Percentiles rank a stretch among this genome's conserved stretches.
Evolutionary conservation across 495 filamentous ascomycete species (phyloP).

Genomic region (Articulospora tetracladia): DNA sequence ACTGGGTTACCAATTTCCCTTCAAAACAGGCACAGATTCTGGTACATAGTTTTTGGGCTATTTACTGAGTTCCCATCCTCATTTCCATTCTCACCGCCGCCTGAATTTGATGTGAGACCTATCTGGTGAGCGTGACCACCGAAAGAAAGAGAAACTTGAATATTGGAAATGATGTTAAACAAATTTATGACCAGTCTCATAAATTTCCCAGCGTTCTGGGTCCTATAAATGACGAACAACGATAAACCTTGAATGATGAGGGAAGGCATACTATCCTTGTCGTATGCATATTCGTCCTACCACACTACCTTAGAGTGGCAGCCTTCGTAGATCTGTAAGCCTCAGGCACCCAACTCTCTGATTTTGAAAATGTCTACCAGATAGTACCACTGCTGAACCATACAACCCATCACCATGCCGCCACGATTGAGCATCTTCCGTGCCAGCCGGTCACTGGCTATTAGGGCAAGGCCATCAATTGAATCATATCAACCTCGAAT

Average conservation of each 20-base stretch:
- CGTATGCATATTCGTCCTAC: slow-evolving; percentile 1
- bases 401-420: slow-evolving; percentile 36
- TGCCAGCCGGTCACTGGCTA: slow-evolving; percentile 39
- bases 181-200: neutral
- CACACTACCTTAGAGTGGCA: neutral
- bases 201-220: slow-evolving; percentile 11
- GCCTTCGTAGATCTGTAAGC: neutral
- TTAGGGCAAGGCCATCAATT: slow-evolving; percentile 36
- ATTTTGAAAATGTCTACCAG: neutral
- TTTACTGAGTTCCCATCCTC: neutral
- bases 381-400: neutral
- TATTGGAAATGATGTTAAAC: neutral
- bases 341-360: neutral
- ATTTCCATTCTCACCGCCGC: neutral
- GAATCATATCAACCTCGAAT: slow-evolving; percentile 16
- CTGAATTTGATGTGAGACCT: neutral
- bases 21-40: neutral
- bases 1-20: neutral
- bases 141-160: neutral
- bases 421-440: slow-evolving; percentile 43
- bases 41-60: neutral
- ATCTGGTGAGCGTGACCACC: neutral
- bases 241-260: slow-evolving; percentile 11
- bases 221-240: slow-evolving; percentile 3
- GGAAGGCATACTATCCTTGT: neutral